Evolutionary conservation across 352 stramenopile genomes (phyloP), one percentile per base, ranked within the genome.

Genomic region (Phytophthora ramorum): DNA sequence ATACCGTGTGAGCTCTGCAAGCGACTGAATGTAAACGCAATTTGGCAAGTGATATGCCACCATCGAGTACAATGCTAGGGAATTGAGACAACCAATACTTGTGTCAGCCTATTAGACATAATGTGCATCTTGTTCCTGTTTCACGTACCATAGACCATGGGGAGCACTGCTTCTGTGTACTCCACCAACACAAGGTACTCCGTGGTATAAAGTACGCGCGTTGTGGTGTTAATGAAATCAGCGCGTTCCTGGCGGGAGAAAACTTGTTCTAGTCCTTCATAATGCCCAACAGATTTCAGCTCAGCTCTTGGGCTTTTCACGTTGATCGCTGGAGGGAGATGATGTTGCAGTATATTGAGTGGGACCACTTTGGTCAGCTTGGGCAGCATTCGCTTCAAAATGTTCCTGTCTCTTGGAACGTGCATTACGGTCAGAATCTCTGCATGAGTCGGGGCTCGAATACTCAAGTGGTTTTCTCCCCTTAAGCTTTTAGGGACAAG

Each of bases 161-260:
- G 67, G 6, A 85, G 57, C 6, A 75, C 58, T 2, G 72, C 68
- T 35, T 80, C 67, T 4, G 66, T 71, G 46, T 76, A 80, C 43
- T 82, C 76, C 12, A 75, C 65, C 20, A 82, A 59, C 13, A 80
- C 40, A 17, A 81, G 24, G 22, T 76, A 85, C 58, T 85, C 71
- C 2, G 67, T 72, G 17, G 71, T 68, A 19, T 69, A 71, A 6
- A 79, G 58, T 7, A 79, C 65, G 12, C 57, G 61, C 4, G 69
- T 50, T 16, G 53, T 74, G 32, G 66, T 66, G 22, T 57, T 58
- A 7, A 79, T 66, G 8, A 78, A 74, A 16, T n/a, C 26, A 24
- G 47, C 49, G 17, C 60, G 66, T 16, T 74, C 60, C 20, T 66
- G 14, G 14, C 16, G 28, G 1, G 46, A 60, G 20, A 63, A 70